Conservation (phyloP, 768 basidiomycete species). For the Pluteus cervinus region DNA sequence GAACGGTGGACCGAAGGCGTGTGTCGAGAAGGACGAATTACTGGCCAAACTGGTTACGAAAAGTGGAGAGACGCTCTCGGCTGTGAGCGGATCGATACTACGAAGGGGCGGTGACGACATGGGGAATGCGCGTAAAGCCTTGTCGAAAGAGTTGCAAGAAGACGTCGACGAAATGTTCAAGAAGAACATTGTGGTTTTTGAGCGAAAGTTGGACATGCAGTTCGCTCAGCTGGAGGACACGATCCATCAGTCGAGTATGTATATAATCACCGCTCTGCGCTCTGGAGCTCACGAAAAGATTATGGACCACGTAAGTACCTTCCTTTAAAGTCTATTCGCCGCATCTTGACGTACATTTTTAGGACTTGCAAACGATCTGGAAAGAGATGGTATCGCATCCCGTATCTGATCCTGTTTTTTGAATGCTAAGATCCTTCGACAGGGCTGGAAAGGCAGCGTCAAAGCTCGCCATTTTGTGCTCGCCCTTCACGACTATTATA, state of each 20-base stretch:
- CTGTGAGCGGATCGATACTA: no score
- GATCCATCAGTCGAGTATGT: no score
- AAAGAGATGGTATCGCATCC: slow-evolving; percentile 49
- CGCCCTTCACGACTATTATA: slow-evolving; percentile 5
- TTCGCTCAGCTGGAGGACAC: slow-evolving; percentile 31
- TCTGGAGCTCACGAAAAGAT: slow-evolving; percentile 42
- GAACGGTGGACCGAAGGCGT: slow-evolving; percentile 31
- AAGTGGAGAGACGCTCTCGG: no score
- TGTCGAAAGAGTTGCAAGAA: slow-evolving; percentile 28
- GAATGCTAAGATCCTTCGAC: slow-evolving; percentile 35
- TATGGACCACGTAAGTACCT: slow-evolving; percentile 27
- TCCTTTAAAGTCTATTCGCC: neutral
- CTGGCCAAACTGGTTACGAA: slow-evolving; percentile 24
- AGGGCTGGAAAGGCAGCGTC: slow-evolving; percentile 23
- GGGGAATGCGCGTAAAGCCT: slow-evolving; percentile 20
- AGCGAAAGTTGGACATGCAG: slow-evolving; percentile 41
- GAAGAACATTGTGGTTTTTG: slow-evolving; percentile 36
- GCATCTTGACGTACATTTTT: slow-evolving; percentile 1
- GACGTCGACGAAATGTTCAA: slow-evolving; percentile 30
- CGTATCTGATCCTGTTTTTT: slow-evolving; percentile 44
- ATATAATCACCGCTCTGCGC: no score
- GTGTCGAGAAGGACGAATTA: slow-evolving; percentile 24
- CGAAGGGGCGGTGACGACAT: slow-evolving; percentile 22
- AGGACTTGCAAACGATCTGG: slow-evolving; percentile 47
- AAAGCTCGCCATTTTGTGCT: slow-evolving; percentile 8